phyloP scores from a whole-genome alignment of 2,329 filamentous ascomycete genomes.

The Colletotrichum lentis region DNA sequence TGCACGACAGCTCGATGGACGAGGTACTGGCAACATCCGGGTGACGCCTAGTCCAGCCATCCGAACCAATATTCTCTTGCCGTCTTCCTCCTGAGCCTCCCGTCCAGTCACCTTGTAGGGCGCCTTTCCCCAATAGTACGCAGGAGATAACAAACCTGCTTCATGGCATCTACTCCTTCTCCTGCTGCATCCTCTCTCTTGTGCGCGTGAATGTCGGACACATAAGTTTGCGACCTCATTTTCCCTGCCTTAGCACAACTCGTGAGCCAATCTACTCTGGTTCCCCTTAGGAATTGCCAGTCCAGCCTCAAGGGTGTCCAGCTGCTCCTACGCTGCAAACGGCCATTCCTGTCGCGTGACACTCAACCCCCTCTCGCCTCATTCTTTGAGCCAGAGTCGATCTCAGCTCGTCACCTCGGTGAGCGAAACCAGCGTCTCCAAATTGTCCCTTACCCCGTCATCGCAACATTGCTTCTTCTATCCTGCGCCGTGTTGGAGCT shows the following conservation, averaged over 20 bases:
- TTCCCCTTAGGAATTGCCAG: neutral
- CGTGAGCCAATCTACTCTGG: neutral
- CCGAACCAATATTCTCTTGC: neutral
- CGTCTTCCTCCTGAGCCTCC: neutral
- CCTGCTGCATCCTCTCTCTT: neutral
- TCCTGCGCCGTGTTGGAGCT: neutral
- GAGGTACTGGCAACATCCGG: neutral
- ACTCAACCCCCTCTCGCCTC: neutral
- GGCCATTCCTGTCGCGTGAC: neutral
- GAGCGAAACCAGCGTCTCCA: neutral
- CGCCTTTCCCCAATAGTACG: neutral
- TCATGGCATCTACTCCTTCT: neutral
- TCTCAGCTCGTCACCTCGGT: neutral
- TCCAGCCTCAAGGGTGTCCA: neutral
- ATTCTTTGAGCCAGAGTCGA: neutral
- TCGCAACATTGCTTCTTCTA: neutral
- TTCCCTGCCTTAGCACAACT: neutral
- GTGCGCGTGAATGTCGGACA: neutral
- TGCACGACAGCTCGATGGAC: neutral
- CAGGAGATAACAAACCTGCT: slow-evolving; percentile 4
- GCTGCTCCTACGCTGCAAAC: slow-evolving; percentile 4
- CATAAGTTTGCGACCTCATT: neutral
- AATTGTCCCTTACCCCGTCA: neutral
- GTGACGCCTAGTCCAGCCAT: neutral
- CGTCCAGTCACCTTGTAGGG: neutral